A percentile compares a stretch with the other conserved stretches of the same genome.
These are phyloP conservation scores for Ajuga chamaepitys DNA, from an alignment of 257 asterid genomes.

Conservation along the genomic window DNA sequence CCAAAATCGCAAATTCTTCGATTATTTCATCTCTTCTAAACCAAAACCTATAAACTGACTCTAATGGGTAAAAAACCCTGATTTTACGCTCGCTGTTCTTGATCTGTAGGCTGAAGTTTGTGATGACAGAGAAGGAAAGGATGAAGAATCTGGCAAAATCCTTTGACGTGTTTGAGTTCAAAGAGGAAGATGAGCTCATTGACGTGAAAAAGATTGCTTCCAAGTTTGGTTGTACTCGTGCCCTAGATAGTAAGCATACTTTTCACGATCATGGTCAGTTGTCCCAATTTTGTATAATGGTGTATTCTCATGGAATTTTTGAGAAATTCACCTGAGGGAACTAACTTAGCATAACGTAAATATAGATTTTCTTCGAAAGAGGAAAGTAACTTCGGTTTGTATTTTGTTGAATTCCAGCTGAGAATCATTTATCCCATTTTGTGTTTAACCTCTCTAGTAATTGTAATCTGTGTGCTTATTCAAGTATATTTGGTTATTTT, in stretches of 20 bases:
- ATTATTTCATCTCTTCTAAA: neutral
- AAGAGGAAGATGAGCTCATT: slow-evolving; percentile 24
- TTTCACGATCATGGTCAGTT: slow-evolving; percentile 3
- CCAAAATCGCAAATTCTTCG: neutral
- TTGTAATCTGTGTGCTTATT: neutral
- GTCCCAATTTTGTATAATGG: neutral
- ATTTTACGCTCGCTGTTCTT: neutral
- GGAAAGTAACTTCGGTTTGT: neutral
- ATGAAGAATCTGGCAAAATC: slow-evolving; percentile 25
- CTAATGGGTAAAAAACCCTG: slow-evolving; percentile 1
- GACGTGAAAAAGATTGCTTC: slow-evolving; percentile 11
- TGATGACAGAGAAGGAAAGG: slow-evolving; percentile 14
- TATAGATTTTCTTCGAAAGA: neutral
- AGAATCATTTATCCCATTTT: neutral
- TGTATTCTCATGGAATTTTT: neutral
- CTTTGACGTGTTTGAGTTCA: slow-evolving; percentile 34
- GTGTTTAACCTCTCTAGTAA: neutral
- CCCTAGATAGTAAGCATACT: slow-evolving; percentile 8
- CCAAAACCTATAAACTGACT: slow-evolving; percentile 13
- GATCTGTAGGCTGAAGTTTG: neutral
- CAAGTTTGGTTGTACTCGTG: slow-evolving; percentile 6
- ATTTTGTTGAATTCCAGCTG: neutral
- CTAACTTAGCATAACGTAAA: neutral
- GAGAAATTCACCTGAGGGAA: neutral
- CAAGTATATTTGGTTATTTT: neutral